Base-by-base conservation (phyloP, 108 stramenopile species). In the Nitzschia putrida region DNA sequence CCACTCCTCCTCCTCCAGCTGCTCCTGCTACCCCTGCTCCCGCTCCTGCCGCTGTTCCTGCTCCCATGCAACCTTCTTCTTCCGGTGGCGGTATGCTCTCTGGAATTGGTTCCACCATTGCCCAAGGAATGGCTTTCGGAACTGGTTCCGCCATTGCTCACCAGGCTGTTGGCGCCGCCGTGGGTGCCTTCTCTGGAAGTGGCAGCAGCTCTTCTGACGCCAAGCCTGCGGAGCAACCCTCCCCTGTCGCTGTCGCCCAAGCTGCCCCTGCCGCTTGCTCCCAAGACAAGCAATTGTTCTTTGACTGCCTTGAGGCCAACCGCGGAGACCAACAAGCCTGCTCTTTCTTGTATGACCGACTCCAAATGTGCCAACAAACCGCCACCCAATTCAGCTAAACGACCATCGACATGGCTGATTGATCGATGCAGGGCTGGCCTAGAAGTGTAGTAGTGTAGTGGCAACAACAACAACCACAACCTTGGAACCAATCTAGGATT, bases 101-200 rank as follows among this genome's bases (percentile, higher is more conserved):
- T n/a, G 96, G 96, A 25, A 95, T 97, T 72, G 96, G 92, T 44
- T 91, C 91, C 47, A 96, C 96, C 55, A 97, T 98, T 81, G 93
- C 89, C 16, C 98, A 98, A 79, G 98, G 98, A 50, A 96, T 97
- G 90, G 96, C 96, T 14, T 98, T 98, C 74, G 98, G 98, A 60
- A 97, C 94, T 53, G 98, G 98, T 53, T 90, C 88, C 5, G 96
- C 96, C 53, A 91, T 98, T 73, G 98, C 96, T 43, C 98, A 98
- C 65, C 92, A 94, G 49, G 94, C 91, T 37, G 94, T 95, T 7
- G 94, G 94, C 59, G 90, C 91, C 9, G 91, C 74, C 10, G 91
- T 87, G 34, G 84, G 80, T n/a, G 77, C 89, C 69, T 73, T 95
- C 55, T 66, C 77, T 38, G 94, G 94, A 25, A 83, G 80, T 29